Percentiles rank a stretch among this genome's conserved stretches.
These are phyloP conservation scores for Carex myosuroides DNA, from an alignment of 176 grass and related monocot species.

Conservation along the genomic window DNA sequence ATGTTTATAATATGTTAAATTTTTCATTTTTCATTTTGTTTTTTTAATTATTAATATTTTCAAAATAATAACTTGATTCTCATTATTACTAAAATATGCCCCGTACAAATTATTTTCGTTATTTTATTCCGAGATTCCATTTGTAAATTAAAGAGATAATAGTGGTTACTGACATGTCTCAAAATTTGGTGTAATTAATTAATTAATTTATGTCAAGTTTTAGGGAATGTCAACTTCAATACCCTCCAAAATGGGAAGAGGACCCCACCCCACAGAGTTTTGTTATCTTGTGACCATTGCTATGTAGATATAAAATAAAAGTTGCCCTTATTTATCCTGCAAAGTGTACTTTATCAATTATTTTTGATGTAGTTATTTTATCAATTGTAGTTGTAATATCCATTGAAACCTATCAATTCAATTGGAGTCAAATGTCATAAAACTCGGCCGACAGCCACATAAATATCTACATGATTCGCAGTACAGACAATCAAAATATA, in stretches of 20 bases:
- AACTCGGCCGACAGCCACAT: background rate
- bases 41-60: too few relatives aligned
- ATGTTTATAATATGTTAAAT: too few relatives aligned
- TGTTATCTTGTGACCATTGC: background rate
- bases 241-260: background rate
- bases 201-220: background rate
- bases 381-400: background rate
- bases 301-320: background rate
- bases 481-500: background rate
- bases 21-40: too few relatives aligned
- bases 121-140: background rate
- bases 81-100: background rate
- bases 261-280: background rate
- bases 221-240: constrained; percentile 10
- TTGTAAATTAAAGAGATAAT: background rate
- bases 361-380: background rate
- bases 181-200: background rate
- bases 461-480: background rate
- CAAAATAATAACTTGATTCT: too few relatives aligned
- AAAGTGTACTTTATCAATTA: background rate
- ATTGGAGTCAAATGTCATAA: background rate
- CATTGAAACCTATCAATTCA: background rate
- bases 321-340: background rate
- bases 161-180: background rate
- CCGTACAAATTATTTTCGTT: background rate